Percentiles rank a stretch among this genome's conserved stretches.
phyloP scores from a whole-genome alignment of 2,329 filamentous ascomycete species.

The Neofusicoccum parvum region DNA sequence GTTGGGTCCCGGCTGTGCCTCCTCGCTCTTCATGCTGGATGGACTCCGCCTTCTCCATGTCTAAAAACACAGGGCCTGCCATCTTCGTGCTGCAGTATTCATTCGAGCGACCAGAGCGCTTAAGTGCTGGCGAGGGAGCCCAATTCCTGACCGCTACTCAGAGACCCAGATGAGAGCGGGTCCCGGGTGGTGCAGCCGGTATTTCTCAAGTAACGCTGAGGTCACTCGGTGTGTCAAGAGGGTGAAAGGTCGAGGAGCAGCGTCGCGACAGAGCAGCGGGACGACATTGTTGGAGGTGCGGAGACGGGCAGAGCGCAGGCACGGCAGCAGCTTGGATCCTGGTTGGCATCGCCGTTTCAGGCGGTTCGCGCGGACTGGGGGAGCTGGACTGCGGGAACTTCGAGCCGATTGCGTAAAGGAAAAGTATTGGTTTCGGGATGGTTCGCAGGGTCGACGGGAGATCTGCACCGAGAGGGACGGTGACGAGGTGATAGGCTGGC shows the following conservation, averaged over 20 bases:
- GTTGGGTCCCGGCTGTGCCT: neutral
- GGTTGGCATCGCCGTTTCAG: neutral
- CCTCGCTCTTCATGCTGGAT: neutral
- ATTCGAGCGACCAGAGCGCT: neutral
- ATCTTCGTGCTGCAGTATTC: neutral
- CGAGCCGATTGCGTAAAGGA: constrained; percentile 16
- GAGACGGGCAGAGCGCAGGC: too few relatives aligned
- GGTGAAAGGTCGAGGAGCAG: neutral
- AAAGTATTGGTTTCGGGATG: neutral
- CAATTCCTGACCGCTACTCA: neutral
- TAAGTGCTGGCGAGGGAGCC: neutral
- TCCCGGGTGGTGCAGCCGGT: neutral
- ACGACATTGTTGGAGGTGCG: too few relatives aligned
- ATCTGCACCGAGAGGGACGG: constrained; percentile 12
- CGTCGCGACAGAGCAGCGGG: too few relatives aligned
- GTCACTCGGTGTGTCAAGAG: neutral
- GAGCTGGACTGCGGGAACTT: neutral
- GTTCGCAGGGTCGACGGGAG: constrained; percentile 6
- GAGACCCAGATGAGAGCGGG: neutral
- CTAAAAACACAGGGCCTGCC: neutral
- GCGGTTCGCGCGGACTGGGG: neutral
- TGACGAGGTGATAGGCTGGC: constrained; percentile 16
- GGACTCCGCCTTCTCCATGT: neutral
- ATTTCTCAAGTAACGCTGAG: neutral
- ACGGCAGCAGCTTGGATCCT: too few relatives aligned